These are phyloP conservation scores for Pseudoscleropodium purum DNA, from an alignment of 225 moss, liverwort and hornwort species.

Conservation along the genomic window DNA sequence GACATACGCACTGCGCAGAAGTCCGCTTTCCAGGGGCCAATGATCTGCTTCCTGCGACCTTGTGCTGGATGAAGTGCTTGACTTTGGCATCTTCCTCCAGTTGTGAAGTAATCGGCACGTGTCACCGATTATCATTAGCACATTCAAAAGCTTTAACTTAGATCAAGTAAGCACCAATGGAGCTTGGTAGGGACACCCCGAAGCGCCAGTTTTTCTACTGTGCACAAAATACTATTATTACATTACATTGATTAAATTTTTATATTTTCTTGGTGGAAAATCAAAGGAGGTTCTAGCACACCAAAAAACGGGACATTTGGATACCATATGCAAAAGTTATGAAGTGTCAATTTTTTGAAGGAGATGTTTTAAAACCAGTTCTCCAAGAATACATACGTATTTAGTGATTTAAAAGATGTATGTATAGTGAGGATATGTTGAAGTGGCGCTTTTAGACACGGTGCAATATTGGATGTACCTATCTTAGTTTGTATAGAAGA, in stretches of 20 bases:
- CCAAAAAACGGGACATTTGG: too few relatives aligned
- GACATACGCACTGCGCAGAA: background rate
- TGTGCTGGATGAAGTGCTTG: background rate
- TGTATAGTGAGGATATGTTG: too few relatives aligned
- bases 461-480: too few relatives aligned
- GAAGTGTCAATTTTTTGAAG: too few relatives aligned
- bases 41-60: background rate
- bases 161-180: background rate
- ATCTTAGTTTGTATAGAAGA: too few relatives aligned
- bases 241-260: background rate
- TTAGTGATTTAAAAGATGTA: too few relatives aligned
- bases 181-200: background rate
- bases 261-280: too few relatives aligned
- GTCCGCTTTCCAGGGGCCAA: background rate
- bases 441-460: too few relatives aligned
- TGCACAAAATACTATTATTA: background rate
- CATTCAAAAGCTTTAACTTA: background rate
- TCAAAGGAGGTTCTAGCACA: too few relatives aligned
- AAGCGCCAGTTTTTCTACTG: background rate
- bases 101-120: background rate
- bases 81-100: background rate
- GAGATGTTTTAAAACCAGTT: too few relatives aligned
- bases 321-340: too few relatives aligned
- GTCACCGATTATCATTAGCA: background rate
- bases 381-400: rapidly evolving